Evolutionary conservation across 2,329 filamentous ascomycete genomes (phyloP).

Genomic region (Neofusicoccum umdonicola): DNA sequence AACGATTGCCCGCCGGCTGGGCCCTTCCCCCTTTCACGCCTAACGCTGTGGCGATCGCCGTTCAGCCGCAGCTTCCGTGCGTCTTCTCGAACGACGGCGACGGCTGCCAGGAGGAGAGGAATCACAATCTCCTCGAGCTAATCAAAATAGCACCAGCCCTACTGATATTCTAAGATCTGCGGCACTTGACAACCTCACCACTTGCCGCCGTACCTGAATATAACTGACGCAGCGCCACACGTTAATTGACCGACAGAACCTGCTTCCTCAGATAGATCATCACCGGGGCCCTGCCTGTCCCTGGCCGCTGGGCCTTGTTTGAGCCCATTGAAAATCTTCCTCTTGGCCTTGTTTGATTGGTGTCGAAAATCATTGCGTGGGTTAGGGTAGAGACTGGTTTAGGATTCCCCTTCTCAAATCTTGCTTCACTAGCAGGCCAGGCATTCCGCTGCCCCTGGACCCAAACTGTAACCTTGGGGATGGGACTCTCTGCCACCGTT

Average conservation of each 20-base stretch:
- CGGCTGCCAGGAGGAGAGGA: not conserved
- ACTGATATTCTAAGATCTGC: conserved; percentile 10
- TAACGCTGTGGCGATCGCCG: not conserved
- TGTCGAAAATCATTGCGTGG: not conserved
- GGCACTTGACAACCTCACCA: not conserved
- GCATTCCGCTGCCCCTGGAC: not conserved
- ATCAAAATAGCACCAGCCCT: conserved; percentile 10
- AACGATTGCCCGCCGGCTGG: not conserved
- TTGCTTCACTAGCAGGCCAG: not conserved
- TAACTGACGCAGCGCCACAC: conserved; percentile 13
- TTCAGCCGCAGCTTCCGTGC: conserved; percentile 4
- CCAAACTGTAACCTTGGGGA: not conserved
- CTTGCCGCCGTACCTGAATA: conserved; percentile 6
- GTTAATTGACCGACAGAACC: not conserved
- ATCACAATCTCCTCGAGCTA: not conserved
- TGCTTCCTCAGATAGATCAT: conserved; percentile 2
- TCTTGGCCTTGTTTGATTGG: not conserved
- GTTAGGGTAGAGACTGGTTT: conserved; percentile 1
- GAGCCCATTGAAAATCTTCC: not conserved
- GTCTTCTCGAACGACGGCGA: not conserved
- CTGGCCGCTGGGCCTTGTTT: not conserved
- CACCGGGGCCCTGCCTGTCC: not conserved
- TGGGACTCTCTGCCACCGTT: not conserved
- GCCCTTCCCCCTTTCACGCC: not conserved
- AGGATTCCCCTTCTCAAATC: not conserved